Conservation (phyloP, 2,329 filamentous ascomycete species). For the Stylonectria norvegica region DNA sequence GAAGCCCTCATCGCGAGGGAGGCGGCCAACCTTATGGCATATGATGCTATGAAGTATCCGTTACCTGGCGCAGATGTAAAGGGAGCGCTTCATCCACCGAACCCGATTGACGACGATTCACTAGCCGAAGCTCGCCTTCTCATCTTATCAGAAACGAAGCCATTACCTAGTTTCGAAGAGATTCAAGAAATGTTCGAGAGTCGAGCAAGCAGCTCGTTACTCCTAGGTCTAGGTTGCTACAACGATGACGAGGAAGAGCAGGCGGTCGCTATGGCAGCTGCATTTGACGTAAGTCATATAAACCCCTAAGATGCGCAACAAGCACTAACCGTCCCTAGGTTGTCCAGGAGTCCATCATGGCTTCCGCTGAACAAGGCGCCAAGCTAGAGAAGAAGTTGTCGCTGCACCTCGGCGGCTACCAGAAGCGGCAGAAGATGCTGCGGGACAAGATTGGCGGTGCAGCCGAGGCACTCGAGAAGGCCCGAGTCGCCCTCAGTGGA, state of each 20-base stretch:
- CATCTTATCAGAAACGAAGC: constrained; percentile 67
- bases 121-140: constrained; percentile 74
- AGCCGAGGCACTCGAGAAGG: constrained; percentile 69
- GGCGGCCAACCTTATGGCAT: constrained; percentile 72
- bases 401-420: constrained; percentile 84
- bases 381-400: constrained; percentile 93
- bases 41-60: constrained; percentile 74
- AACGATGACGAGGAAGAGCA: constrained; percentile 69
- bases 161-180: constrained; percentile 44
- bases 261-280: constrained; percentile 58
- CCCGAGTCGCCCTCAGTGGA: constrained; percentile 65
- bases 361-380: constrained; percentile 73
- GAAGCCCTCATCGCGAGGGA: constrained; percentile 71
- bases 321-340: constrained; percentile 42
- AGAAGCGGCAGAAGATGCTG: constrained; percentile 77
- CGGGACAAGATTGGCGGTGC: constrained; percentile 76
- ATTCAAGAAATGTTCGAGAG: constrained; percentile 54
- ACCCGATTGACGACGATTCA: constrained; percentile 65
- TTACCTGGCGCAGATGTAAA: constrained; percentile 64
- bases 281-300: constrained; percentile 64
- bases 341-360: constrained; percentile 69
- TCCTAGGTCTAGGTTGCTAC: constrained; percentile 80
- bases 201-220: constrained; percentile 51
- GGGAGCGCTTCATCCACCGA: constrained; percentile 57
- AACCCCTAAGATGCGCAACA: not conserved